phyloP scores from a whole-genome alignment of 768 basidiomycete species.

The Tylopilus plumbeoviolaceoides region DNA sequence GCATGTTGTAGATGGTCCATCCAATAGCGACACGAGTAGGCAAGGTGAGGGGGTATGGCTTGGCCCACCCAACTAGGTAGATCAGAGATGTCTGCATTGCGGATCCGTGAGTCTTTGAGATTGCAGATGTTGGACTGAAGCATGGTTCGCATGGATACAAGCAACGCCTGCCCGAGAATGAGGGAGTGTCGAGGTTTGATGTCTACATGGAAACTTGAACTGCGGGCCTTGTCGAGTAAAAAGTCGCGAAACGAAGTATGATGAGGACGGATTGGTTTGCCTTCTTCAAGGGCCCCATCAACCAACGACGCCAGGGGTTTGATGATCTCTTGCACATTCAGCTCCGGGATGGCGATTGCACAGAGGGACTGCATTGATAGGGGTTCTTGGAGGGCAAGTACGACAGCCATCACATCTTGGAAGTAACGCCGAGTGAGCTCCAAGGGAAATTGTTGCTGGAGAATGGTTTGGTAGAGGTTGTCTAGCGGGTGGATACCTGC shows the following conservation, averaged over 20 bases:
- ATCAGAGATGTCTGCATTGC: not conserved
- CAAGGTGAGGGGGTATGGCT: not conserved
- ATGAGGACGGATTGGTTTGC: too few relatives aligned
- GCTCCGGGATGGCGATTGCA: not conserved
- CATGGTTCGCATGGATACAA: not conserved
- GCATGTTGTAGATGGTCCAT: not conserved
- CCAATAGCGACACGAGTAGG: not conserved
- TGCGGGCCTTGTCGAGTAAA: not conserved
- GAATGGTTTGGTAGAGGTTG: not conserved
- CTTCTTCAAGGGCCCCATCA: too few relatives aligned
- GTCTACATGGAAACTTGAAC: not conserved
- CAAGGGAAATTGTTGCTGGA: too few relatives aligned
- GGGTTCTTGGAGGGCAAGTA: too few relatives aligned
- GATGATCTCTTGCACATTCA: not conserved
- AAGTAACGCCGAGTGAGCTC: not conserved
- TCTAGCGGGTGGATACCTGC: not conserved
- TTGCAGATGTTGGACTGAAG: not conserved
- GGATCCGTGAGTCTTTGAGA: not conserved
- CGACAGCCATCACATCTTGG: constrained; percentile 1
- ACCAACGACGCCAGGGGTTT: not conserved
- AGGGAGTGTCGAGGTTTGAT: not conserved
- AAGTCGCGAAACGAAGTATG: too few relatives aligned
- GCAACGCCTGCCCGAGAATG: not conserved
- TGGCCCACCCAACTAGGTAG: not conserved
- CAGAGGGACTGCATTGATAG: not conserved